These are phyloP conservation scores for Penicillium dipodomyicola DNA, from an alignment of 495 filamentous ascomycete species.

Conservation along the genomic window DNA sequence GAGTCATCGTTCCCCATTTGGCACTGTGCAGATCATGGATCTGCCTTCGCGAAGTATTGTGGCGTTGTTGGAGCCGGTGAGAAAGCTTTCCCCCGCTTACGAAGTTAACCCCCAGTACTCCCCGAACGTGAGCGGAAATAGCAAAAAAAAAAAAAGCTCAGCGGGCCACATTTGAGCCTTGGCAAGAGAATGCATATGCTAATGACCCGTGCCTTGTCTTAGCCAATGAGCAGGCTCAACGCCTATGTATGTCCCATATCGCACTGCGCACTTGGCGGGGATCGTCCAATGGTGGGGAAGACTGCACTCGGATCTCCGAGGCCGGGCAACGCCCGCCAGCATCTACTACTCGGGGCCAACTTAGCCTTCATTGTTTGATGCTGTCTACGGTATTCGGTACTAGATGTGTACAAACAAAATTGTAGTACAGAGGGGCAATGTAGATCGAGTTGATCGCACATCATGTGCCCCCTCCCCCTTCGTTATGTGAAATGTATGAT, in stretches of 20 bases:
- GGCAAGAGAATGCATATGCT: slow-evolving; percentile 17
- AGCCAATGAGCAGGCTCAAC: slow-evolving; percentile 20
- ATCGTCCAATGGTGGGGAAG: slow-evolving; percentile 17
- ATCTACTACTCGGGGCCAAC: slow-evolving; percentile 7
- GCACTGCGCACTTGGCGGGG: slow-evolving; percentile 15
- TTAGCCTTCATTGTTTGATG: not conserved
- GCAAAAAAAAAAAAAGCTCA: slow-evolving; percentile 12
- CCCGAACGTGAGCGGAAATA: slow-evolving; percentile 8
- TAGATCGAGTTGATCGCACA: slow-evolving; percentile 12
- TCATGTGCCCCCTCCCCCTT: slow-evolving; percentile 20
- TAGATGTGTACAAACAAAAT: slow-evolving; percentile 1
- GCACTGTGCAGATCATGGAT: slow-evolving; percentile 16
- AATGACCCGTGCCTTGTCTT: slow-evolving; percentile 22
- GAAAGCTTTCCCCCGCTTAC: slow-evolving; percentile 13
- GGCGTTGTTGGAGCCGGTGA: slow-evolving; percentile 10
- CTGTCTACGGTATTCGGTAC: not conserved
- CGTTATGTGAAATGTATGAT: slow-evolving; percentile 2
- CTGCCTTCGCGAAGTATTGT: slow-evolving; percentile 7
- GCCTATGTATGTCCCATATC: slow-evolving; percentile 17
- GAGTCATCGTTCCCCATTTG: slow-evolving; percentile 5
- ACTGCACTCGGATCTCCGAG: slow-evolving; percentile 12
- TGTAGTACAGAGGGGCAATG: slow-evolving; percentile 6
- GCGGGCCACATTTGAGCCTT: slow-evolving; percentile 25
- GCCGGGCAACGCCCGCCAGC: slow-evolving; percentile 16
- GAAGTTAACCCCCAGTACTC: slow-evolving; percentile 5